Base-by-base conservation (phyloP, 2,329 filamentous ascomycete genomes). In the Sarocladium brachiariae region DNA sequence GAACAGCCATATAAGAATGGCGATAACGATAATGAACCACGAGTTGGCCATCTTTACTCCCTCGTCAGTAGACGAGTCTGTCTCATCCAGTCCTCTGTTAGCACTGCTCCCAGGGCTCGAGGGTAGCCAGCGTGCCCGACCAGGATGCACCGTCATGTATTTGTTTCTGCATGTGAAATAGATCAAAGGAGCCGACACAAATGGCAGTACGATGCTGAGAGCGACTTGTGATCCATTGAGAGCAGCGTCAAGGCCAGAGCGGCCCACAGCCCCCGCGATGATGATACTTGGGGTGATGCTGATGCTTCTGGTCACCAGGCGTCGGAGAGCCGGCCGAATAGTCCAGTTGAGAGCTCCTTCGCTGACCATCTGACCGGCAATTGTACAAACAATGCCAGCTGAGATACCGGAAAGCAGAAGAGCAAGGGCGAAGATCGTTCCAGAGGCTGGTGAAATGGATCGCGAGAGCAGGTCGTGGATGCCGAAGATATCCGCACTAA, bases 351-450 rank as follows among this genome's bases (percentile, higher is more conserved):
- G 65, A 54, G 89, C 39, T 5, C 39, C 39, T 23, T 43, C 39
- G 39, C 39, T 43, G 19, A 95, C 85, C 83, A 95, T 93, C 65
- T 95, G 89, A 0, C 89, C 89, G 0, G 89, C 80, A 57, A 95
- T 93, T 1, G 90, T 95, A 69, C 89, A 95, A 2, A 95, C 85
- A 31, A 95, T 88, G 5, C 89, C 89, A 0, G 89, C 89, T 0
- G 84, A 88, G 11, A 89, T 78, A 8, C 89, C 89, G 0, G 86
- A 91, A 1, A 95, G 78, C 0, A 95, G 76, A 1, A 95, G 71
- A 0, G 89, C 88, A 2, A 95, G 72, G 0, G 88, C 88, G 56
- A 95, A 95, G n/a, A 95, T 73, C 2, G 86, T 87, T 2, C 88
- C 90, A 1, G 89, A 90, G 0, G 79, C 86, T 0, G 84, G 82